Evolutionary conservation across 2,329 filamentous ascomycete genomes (phyloP).

Genomic region (Chalaropsis ovoidea): DNA sequence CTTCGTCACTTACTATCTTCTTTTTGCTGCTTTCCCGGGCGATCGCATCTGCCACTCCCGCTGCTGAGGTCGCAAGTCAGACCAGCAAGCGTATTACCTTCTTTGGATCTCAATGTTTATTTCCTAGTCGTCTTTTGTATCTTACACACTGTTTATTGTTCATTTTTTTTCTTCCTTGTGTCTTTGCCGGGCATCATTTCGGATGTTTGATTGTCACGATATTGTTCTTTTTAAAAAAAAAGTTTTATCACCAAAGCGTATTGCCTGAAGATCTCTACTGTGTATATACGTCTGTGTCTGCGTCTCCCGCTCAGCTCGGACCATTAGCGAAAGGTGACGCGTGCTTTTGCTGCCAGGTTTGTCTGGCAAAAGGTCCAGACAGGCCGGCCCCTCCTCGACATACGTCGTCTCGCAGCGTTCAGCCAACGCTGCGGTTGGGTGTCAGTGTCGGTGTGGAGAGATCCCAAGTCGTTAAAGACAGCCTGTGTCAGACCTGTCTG

Average conservation of each 20-base stretch:
- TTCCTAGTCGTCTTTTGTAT: slow-evolving; percentile 1
- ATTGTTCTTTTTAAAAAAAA: neutral
- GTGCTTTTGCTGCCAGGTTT: neutral
- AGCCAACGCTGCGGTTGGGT: too few species aligned
- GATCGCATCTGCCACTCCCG: neutral
- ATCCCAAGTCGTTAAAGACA: too few species aligned
- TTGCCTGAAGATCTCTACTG: neutral
- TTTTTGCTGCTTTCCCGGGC: neutral
- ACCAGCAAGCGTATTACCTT: neutral
- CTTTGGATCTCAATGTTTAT: slow-evolving; percentile 9
- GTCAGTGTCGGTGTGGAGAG: too few species aligned
- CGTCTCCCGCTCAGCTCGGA: neutral
- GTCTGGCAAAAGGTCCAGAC: neutral
- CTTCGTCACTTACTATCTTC: neutral
- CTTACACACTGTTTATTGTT: neutral
- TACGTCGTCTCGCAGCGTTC: too few species aligned
- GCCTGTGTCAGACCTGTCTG: too few species aligned
- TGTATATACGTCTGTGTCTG: neutral
- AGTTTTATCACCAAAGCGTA: neutral
- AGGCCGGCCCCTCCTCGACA: neutral
- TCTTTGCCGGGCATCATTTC: neutral
- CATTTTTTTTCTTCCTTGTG: neutral
- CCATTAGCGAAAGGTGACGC: neutral
- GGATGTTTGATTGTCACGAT: neutral
- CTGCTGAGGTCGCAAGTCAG: slow-evolving; percentile 8